Percentiles rank a stretch among this genome's conserved stretches.
Conservation (phyloP, 495 filamentous ascomycete species). For the Penicillium paradoxum region DNA sequence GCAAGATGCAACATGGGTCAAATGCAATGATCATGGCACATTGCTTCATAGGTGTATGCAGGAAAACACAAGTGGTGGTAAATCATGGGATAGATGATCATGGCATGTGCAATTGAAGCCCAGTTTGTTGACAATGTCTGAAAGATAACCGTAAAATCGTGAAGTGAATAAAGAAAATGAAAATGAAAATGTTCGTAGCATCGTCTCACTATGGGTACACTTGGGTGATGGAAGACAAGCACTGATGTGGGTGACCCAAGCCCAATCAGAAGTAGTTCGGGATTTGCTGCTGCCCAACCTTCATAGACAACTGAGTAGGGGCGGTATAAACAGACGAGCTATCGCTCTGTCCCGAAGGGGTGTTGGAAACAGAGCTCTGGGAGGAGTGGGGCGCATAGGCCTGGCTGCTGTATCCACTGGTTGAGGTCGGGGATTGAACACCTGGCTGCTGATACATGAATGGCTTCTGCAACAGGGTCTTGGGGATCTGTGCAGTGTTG, state of each 20-base stretch:
- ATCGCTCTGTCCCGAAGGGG: slow-evolving; percentile 30
- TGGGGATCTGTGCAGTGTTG: slow-evolving; percentile 28
- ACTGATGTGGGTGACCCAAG: slow-evolving; percentile 7
- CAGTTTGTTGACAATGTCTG: slow-evolving; percentile 31
- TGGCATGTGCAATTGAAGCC: slow-evolving; percentile 29
- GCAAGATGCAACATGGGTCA: slow-evolving; percentile 21
- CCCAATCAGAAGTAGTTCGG: slow-evolving; percentile 32
- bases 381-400: slow-evolving; percentile 27
- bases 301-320: slow-evolving; percentile 23
- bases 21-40: slow-evolving; percentile 18
- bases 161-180: slow-evolving; percentile 16
- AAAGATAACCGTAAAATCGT: slow-evolving; percentile 41
- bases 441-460: slow-evolving; percentile 29
- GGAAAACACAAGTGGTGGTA: slow-evolving; percentile 8
- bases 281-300: slow-evolving; percentile 27
- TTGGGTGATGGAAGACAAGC: slow-evolving; percentile 20
- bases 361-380: slow-evolving; percentile 27
- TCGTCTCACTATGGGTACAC: slow-evolving; percentile 46
- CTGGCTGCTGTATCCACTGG: slow-evolving; percentile 25
- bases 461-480: slow-evolving; percentile 29
- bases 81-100: slow-evolving; percentile 18
- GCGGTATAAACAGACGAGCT: slow-evolving; percentile 25
- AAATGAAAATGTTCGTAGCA: slow-evolving; percentile 32
- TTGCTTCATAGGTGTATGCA: slow-evolving; percentile 17
- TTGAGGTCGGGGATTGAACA: slow-evolving; percentile 19